Conservation (phyloP, 108 stramenopile species). For the Cylindrotheca closterium region DNA sequence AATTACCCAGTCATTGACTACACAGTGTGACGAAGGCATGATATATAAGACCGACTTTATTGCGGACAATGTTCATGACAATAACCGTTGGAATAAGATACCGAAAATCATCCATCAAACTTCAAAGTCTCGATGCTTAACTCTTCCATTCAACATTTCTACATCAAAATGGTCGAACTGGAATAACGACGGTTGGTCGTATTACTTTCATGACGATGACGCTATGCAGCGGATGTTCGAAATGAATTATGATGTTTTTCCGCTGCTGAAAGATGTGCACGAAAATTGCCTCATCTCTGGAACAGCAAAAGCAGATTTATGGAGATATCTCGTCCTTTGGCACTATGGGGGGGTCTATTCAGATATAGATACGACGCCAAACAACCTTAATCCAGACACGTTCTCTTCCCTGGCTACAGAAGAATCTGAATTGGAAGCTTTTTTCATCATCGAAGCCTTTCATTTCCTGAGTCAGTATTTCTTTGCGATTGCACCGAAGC, state of each 20-base stretch:
- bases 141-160: constrained; percentile 15
- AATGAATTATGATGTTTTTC: constrained; percentile 37
- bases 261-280: constrained; percentile 26
- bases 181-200: no score
- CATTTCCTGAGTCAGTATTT: constrained; percentile 59
- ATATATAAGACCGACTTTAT: no score
- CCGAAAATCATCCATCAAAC: constrained; percentile 47
- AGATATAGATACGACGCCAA: no score
- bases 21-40: no score
- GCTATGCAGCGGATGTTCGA: constrained; percentile 56
- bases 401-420: no score
- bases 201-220: constrained; percentile 64
- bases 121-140: constrained; percentile 37
- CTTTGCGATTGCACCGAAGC: constrained; percentile 59
- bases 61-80: no score
- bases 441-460: constrained; percentile 52
- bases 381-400: no score
- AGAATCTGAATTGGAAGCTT: no score
- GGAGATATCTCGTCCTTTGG: constrained; percentile 42
- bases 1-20: no score
- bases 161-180: no score
- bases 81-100: no score
- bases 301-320: constrained; percentile 36
- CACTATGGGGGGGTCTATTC: constrained; percentile 58
- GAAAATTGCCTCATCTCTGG: constrained; percentile 27